Evolutionary conservation across 2,329 filamentous ascomycete species (phyloP).

Genomic region (Bertia moriformis): DNA sequence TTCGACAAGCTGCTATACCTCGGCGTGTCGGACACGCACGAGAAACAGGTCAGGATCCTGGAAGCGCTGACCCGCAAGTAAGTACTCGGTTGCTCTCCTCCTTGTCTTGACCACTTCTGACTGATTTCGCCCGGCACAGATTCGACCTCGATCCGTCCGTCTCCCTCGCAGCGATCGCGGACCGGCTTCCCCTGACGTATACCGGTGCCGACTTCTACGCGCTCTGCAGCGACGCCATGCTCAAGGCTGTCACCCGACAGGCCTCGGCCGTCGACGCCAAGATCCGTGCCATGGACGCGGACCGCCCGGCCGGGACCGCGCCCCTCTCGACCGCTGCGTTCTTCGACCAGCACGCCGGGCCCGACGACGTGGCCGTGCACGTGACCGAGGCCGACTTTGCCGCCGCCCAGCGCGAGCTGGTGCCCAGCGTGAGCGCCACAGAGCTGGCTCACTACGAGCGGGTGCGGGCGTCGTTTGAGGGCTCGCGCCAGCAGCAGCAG

Average conservation of each 20-base stretch:
- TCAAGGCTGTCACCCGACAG: conserved; percentile 90
- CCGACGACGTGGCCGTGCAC: conserved; percentile 71
- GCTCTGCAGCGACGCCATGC: conserved; percentile 93
- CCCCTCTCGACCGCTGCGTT: conserved; percentile 77
- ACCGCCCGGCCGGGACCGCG: conserved; percentile 15
- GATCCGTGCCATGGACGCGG: conserved; percentile 54
- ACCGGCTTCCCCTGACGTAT: conserved; percentile 80
- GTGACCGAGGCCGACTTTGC: conserved; percentile 83
- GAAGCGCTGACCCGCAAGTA: conserved; percentile 90
- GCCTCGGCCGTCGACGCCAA: conserved; percentile 72
- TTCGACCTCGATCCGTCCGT: conserved; percentile 73
- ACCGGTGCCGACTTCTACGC: conserved; percentile 96
- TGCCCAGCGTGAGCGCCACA: conserved; percentile 85
- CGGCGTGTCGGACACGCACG: conserved; percentile 88
- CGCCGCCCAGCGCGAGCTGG: conserved; percentile 66
- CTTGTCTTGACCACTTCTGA: too few relatives aligned
- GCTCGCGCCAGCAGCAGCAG: conserved; percentile 29
- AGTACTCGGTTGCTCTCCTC: too few relatives aligned
- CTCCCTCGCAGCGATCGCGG: conserved; percentile 61
- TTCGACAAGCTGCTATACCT: conserved; percentile 99
- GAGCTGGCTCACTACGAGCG: conserved; percentile 83
- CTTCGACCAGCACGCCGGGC: conserved; percentile 79
- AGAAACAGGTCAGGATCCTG: conserved; percentile 88
- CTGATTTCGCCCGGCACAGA: conserved; percentile 22
- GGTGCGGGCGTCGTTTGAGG: conserved; percentile 73